phyloP scores from a whole-genome alignment of 108 stramenopile genomes.

The Cyclotella atomus region DNA sequence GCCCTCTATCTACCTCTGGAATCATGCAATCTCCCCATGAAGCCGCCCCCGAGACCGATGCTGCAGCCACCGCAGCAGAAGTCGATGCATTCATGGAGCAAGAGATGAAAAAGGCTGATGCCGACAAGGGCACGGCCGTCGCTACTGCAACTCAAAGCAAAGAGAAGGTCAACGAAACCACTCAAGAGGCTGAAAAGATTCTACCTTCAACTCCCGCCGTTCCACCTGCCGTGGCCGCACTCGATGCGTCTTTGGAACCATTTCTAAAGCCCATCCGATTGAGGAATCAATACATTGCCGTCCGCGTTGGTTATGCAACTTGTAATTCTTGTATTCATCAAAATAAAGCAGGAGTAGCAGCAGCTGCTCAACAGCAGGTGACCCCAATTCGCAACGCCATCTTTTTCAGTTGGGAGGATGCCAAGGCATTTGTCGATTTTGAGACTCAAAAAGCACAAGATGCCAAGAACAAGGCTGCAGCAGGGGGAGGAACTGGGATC shows the following conservation, averaged over 20 bases:
- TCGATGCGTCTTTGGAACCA: not conserved
- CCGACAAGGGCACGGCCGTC: not conserved
- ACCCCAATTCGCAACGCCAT: slow-evolving; percentile 27
- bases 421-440: slow-evolving; percentile 31
- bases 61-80: not conserved
- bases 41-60: too few relatives aligned
- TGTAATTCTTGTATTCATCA: not conserved
- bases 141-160: not conserved
- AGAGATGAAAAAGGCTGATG: not conserved
- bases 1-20: too few relatives aligned
- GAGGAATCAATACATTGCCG: slow-evolving; percentile 19
- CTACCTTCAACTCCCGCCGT: too few relatives aligned
- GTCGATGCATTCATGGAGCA: not conserved
- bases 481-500: not conserved
- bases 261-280: not conserved
- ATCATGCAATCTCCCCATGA: not conserved
- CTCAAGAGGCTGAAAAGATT: too few relatives aligned
- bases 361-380: not conserved
- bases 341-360: not conserved
- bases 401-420: slow-evolving; percentile 39
- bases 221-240: not conserved
- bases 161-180: too few relatives aligned
- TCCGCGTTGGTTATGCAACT: slow-evolving; percentile 31
- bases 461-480: not conserved
- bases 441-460: not conserved